A percentile compares a stretch with the other conserved stretches of the same genome.
These are phyloP conservation scores for Huntiella decipiens DNA, from an alignment of 2,329 filamentous ascomycete species.

Conservation along the genomic window DNA sequence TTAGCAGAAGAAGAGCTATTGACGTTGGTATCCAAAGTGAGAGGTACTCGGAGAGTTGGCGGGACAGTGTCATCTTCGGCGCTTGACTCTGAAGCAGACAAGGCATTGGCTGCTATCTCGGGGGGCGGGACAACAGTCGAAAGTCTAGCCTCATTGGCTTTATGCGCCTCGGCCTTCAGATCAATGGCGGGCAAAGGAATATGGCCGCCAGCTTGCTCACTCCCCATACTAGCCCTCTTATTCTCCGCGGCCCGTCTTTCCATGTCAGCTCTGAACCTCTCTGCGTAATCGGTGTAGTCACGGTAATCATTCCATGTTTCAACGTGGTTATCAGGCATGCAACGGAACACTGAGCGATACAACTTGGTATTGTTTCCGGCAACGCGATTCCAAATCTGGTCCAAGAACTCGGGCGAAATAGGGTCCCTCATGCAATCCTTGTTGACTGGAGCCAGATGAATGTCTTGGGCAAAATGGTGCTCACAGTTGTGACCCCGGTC, in stretches of 20 bases:
- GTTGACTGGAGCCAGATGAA: conserved; percentile 54
- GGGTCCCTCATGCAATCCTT: conserved; percentile 94
- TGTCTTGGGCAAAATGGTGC: conserved; percentile 42
- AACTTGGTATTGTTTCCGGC: conserved; percentile 92
- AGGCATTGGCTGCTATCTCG: not conserved
- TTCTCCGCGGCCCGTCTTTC: conserved; percentile 27
- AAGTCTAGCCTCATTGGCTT: conserved; percentile 14
- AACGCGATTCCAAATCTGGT: conserved; percentile 71
- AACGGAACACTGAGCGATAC: conserved; percentile 83
- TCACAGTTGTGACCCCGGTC: conserved; percentile 1
- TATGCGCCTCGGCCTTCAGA: conserved; percentile 13
- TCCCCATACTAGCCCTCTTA: conserved; percentile 25
- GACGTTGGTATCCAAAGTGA: conserved; percentile 16
- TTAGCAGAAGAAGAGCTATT: conserved; percentile 12
- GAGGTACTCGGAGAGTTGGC: conserved; percentile 5
- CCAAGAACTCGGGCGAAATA: conserved; percentile 59
- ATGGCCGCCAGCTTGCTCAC: conserved; percentile 20
- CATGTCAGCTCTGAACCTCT: conserved; percentile 54
- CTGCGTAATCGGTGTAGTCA: conserved; percentile 58
- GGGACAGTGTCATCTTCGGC: not conserved
- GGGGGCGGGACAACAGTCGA: conserved; percentile 14
- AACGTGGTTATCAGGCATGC: conserved; percentile 91
- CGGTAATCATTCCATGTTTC: conserved; percentile 86
- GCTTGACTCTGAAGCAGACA: conserved; percentile 3
- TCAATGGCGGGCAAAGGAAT: conserved; percentile 15